Evolutionary conservation across 805 yeast genomes (phyloP), one percentile per base, ranked within the genome.

Genomic region (Candida patagonica): DNA sequence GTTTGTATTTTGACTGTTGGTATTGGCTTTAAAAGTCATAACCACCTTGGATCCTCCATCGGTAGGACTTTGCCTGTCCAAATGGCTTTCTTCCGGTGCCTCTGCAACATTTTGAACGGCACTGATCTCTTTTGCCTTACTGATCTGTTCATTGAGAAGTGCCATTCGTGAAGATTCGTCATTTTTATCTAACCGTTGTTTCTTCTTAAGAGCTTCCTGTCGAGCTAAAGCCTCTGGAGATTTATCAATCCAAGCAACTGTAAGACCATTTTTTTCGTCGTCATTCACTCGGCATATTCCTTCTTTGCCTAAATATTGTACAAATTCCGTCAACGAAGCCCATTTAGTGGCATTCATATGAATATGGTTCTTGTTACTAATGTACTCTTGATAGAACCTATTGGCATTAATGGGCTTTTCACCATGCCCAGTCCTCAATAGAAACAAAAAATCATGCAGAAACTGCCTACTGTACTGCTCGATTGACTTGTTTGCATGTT

Each of bases 331-430:
- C 35, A 92, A 60, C 1, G 81, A 72, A 2, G 69, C 58, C 85
- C 94, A 92, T 43, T 68, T 68, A 0, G 98, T 92, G 1, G 96
- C 78, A 51, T 86, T 87, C 80, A 92, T 75, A 59, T 89, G 98
- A 8, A 87, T 65, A 59, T 92, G 97, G 42, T 83, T 75, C 52
- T 75, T 75, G 56, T 89, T 84, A 44, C 73, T 70, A 42, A 92
- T 89, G 54, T 80, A 80, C 55, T 88, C 96, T 54, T 88, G 94
- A 63, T 92, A 92, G 53, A 85, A 86, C 54, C 76, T 72, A 62
- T 92, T 92, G 2, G 87, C 89, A 42, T 78, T 78, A 32, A 88
- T 71, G 42, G 65, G 62, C 57, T 86, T 87, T 38, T 84, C 83
- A 4, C 96, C 95, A 57, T 89, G 97, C 32, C 74, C 70, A 19